phyloP scores from a whole-genome alignment of 495 filamentous ascomycete species.

The Copromyces sp. region DNA sequence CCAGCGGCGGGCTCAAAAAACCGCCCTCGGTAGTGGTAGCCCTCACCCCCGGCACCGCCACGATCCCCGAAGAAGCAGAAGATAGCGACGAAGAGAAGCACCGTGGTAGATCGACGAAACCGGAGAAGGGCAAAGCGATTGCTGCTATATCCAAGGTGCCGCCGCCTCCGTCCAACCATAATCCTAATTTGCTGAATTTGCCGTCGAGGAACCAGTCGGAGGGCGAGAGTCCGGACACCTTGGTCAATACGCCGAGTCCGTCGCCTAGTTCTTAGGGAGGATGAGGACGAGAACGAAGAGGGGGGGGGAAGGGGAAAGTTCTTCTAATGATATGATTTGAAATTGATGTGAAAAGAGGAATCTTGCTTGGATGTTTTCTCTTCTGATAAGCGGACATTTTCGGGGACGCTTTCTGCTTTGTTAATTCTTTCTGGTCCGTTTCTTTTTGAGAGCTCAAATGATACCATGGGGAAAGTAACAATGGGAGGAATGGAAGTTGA shows the following conservation, averaged over 20 bases:
- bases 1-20: neutral
- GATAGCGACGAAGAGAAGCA: neutral
- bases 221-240: slow-evolving; percentile 19
- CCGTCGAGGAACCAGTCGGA: slow-evolving; percentile 3
- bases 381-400: neutral
- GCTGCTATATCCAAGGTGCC: neutral
- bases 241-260: slow-evolving; percentile 10
- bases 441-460: neutral
- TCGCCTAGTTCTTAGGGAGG: neutral
- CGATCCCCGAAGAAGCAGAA: neutral
- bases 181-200: neutral
- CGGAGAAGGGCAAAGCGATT: slow-evolving; percentile 8
- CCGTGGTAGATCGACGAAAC: neutral
- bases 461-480: neutral
- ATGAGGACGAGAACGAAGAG: neutral
- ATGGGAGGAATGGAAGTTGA: neutral
- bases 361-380: neutral
- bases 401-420: neutral
- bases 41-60: neutral
- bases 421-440: neutral
- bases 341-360: neutral
- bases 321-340: neutral
- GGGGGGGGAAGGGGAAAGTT: neutral
- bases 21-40: neutral
- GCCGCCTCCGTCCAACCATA: neutral